A percentile compares a stretch with the other conserved stretches of the same genome.
phyloP scores from a whole-genome alignment of 495 filamentous ascomycete species.

The Astrothelium subdiscretum region DNA sequence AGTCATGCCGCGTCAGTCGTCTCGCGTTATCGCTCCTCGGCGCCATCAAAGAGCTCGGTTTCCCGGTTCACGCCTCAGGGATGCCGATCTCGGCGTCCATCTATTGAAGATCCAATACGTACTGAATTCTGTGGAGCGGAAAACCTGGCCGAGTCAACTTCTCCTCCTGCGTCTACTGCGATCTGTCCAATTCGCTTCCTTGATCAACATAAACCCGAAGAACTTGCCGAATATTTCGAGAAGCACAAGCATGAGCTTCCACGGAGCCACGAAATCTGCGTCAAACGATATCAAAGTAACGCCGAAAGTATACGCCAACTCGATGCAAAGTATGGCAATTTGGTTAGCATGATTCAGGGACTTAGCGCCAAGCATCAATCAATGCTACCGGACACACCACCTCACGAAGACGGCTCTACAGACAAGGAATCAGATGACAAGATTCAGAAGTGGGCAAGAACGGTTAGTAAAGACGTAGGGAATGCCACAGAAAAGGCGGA shows the following conservation, averaged over 20 bases:
- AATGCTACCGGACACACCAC: slow-evolving; percentile 54
- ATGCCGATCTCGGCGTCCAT: slow-evolving; percentile 25
- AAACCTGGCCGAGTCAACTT: slow-evolving; percentile 17
- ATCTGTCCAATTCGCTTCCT: slow-evolving; percentile 78
- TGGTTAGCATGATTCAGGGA: slow-evolving; percentile 83
- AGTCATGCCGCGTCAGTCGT: slow-evolving; percentile 16
- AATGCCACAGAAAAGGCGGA: slow-evolving; percentile 25
- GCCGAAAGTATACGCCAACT: slow-evolving; percentile 69
- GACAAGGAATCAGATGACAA: slow-evolving; percentile 40
- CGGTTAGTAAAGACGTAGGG: slow-evolving; percentile 38
- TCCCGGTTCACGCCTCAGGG: slow-evolving; percentile 26
- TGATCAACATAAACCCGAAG: slow-evolving; percentile 80
- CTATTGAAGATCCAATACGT: slow-evolving; percentile 45
- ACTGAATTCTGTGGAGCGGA: slow-evolving; percentile 45
- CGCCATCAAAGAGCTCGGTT: slow-evolving; percentile 13
- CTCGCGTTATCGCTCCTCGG: slow-evolving; percentile 9
- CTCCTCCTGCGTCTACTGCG: slow-evolving; percentile 37
- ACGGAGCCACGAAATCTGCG: slow-evolving; percentile 80
- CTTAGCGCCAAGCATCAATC: slow-evolving; percentile 72
- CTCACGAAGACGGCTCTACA: slow-evolving; percentile 35
- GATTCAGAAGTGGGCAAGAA: slow-evolving; percentile 72
- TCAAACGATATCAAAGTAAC: slow-evolving; percentile 74
- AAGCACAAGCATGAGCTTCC: slow-evolving; percentile 88
- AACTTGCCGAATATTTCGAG: slow-evolving; percentile 80
- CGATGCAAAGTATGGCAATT: slow-evolving; percentile 81